A percentile compares a stretch with the other conserved stretches of the same genome.
Evolutionary conservation across 225 moss, liverwort and hornwort genomes (phyloP).

Genomic region (Asterella californica): DNA sequence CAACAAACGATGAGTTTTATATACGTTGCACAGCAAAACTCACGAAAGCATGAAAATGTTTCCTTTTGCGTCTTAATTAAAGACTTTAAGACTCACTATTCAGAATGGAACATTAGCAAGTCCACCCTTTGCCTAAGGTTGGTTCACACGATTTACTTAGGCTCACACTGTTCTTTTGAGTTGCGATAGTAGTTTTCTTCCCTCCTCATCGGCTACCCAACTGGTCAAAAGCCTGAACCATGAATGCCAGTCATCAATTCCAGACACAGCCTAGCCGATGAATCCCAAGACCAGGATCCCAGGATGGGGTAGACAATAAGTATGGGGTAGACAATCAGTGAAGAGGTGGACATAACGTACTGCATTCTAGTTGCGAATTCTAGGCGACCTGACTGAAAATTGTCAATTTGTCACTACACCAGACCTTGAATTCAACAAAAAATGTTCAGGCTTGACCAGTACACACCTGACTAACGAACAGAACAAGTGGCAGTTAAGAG

Average conservation of each 20-base stretch:
- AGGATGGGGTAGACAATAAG: neutral
- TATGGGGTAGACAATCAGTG: neutral
- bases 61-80: neutral
- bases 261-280: neutral
- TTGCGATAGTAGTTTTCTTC: constrained; percentile 4
- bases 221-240: constrained; percentile 3
- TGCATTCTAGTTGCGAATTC: neutral
- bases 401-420: no score
- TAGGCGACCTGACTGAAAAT: neutral
- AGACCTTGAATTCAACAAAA: neutral
- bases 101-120: neutral
- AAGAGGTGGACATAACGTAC: neutral
- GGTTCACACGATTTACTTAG: neutral
- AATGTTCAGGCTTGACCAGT: neutral
- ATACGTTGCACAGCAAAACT: neutral
- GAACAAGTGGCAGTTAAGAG: neutral
- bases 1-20: neutral
- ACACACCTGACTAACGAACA: neutral
- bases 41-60: neutral
- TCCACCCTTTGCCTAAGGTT: neutral
- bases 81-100: neutral
- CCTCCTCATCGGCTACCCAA: constrained; percentile 10
- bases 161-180: constrained; percentile 4
- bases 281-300: neutral
- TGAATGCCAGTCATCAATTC: constrained; percentile 12